Conservation (phyloP, 2,329 filamentous ascomycete genomes). For the Rutstroemia sp. region DNA sequence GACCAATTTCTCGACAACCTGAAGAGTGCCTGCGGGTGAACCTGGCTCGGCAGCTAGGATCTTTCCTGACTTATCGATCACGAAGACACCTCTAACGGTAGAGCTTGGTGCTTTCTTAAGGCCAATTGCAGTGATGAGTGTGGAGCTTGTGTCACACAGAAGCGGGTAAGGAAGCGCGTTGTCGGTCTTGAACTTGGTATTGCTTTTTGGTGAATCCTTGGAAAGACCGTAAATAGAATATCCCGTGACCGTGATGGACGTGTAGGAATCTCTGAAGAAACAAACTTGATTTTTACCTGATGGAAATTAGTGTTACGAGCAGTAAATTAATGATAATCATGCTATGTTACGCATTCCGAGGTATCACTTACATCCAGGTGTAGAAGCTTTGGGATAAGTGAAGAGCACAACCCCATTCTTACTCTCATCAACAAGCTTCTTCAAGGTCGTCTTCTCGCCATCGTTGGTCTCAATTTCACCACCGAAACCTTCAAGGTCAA, state of each 20-base stretch:
- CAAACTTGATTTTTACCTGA: conserved; percentile 88
- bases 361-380: conserved; percentile 72
- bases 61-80: conserved; percentile 74
- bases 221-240: conserved; percentile 87
- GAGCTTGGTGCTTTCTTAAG: conserved; percentile 77
- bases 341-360: too few relatives aligned
- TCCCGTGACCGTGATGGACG: conserved; percentile 66
- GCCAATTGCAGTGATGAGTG: conserved; percentile 79
- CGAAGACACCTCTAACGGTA: conserved; percentile 81
- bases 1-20: conserved; percentile 67
- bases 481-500: conserved; percentile 53
- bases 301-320: neutral
- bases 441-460: conserved; percentile 70
- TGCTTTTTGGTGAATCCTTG: conserved; percentile 80
- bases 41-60: conserved; percentile 69
- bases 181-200: conserved; percentile 87
- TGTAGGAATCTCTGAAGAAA: conserved; percentile 82
- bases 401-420: conserved; percentile 84
- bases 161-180: conserved; percentile 84
- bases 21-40: conserved; percentile 69
- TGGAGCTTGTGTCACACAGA: conserved; percentile 70
- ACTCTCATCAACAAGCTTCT: conserved; percentile 75
- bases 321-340: too few relatives aligned
- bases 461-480: conserved; percentile 80
- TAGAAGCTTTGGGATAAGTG: conserved; percentile 92